These are phyloP conservation scores for Thraustotheca clavata DNA, from an alignment of 352 stramenopile genomes.

Conservation along the genomic window DNA sequence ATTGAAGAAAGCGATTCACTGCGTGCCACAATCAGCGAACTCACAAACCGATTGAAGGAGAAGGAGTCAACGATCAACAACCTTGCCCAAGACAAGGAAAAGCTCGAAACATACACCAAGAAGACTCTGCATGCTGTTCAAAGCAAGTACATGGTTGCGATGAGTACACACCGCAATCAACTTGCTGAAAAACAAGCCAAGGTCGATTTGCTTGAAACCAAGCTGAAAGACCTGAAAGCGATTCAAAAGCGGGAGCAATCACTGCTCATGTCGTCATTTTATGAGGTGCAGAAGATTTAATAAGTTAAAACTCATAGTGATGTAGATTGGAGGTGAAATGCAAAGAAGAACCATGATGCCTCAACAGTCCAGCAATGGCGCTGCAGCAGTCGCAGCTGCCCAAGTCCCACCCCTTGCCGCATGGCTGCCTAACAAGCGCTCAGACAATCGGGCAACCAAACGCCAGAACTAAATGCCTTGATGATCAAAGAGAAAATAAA, in stretches of 20 bases:
- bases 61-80: conserved; percentile 86
- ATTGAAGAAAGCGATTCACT: conserved; percentile 61
- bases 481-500: conserved; percentile 4
- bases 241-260: conserved; percentile 79
- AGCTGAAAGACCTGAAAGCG: conserved; percentile 69
- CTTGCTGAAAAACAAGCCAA: conserved; percentile 79
- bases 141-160: conserved; percentile 86
- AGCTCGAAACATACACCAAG: conserved; percentile 87
- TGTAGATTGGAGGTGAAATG: conserved; percentile 83
- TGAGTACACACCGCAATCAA: conserved; percentile 84
- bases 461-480: conserved; percentile 3
- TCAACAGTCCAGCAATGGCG: conserved; percentile 25
- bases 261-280: conserved; percentile 85
- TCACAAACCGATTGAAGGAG: conserved; percentile 82
- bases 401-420: conserved; percentile 40
- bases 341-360: conserved; percentile 83
- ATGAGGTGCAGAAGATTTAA: conserved; percentile 42
- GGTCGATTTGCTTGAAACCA: conserved; percentile 79
- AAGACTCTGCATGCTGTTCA: conserved; percentile 87
- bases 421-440: conserved; percentile 78
- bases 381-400: conserved; percentile 21
- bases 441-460: conserved; percentile 70
- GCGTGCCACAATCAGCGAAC: conserved; percentile 62
- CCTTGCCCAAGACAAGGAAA: conserved; percentile 71
- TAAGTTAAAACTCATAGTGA: background rate